These are phyloP conservation scores for Tricholoma matsutake DNA, from an alignment of 768 basidiomycete species.

Conservation along the genomic window DNA sequence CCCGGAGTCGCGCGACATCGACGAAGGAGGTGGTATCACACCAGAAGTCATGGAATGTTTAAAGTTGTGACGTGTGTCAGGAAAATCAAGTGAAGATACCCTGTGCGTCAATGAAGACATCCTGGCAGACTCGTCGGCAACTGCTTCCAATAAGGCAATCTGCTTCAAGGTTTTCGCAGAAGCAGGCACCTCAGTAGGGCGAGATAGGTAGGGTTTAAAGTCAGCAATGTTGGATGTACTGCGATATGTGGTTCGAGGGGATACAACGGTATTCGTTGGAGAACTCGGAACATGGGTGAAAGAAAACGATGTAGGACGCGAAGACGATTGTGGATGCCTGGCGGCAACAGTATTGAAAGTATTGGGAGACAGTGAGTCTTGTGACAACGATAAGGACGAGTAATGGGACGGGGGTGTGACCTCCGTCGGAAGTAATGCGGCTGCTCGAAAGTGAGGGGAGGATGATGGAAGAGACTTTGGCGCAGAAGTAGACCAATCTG, in stretches of 20 bases:
- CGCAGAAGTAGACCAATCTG: constrained; percentile 21
- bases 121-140: constrained; percentile 70
- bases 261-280: not conserved
- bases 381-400: constrained; percentile 3
- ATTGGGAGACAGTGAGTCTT: not conserved
- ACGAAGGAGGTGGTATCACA: not conserved
- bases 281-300: not conserved
- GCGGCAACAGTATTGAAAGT: not conserved
- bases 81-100: constrained; percentile 6
- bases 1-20: not conserved
- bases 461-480: constrained; percentile 6
- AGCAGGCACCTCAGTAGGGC: constrained; percentile 48
- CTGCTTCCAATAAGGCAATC: constrained; percentile 65
- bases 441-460: not conserved
- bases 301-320: not conserved
- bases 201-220: constrained; percentile 66
- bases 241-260: not conserved
- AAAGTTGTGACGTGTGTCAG: constrained; percentile 8
- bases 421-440: not conserved
- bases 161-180: constrained; percentile 67
- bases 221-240: constrained; percentile 48
- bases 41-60: constrained; percentile 5
- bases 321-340: not conserved
- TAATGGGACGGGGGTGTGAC: not conserved
- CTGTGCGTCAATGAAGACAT: constrained; percentile 40